Base-by-base conservation (phyloP, 805 yeast genomes). In the Saccharomycopsis capsularis region DNA sequence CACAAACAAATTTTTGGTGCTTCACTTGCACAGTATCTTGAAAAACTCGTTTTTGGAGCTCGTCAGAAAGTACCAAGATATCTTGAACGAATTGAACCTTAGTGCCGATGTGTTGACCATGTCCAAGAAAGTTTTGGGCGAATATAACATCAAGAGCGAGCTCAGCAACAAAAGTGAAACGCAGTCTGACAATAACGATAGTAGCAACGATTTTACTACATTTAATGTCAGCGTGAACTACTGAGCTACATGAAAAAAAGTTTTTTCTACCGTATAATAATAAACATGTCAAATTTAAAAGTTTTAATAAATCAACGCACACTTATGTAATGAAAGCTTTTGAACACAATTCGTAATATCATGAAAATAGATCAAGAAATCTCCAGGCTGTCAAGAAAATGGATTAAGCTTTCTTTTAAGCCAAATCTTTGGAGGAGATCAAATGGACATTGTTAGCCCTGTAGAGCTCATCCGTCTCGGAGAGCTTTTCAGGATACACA, bases 401-500 rank as follows among this genome's bases (percentile, higher is more conserved):
- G n/a, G n/a, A n/a, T n/a, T n/a, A n/a, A n/a, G n/a, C n/a, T n/a
- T n/a, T n/a, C n/a, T n/a, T n/a, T n/a, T 18, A 46, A 6, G 9
- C 35, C 18, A 48, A 30, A n/a, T 48, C 52, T 15, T 48, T 40
- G 27, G 34, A 30, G 3, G 38, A n/a, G 24, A 63, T 35, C 5
- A 63, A 51, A 3, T 52, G 46, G 18, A 75, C 73, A 1, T 70
- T 69, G 7, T 61, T 64, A 6, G 56, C 54, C 24, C 21, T 48
- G 53, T 68, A 75, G 32, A 46, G 42, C 3, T 53, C 49, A 40
- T 73, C 75, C 1, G 72, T 70, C 37, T 63, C 68, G 0, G 32
- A 50, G 1, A 53, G 55, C 18, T 67, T 64, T 16, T 69, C 75
- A 1, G 78, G 71, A 51, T 68, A 68, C 16, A 85, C 87, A 3